Base-by-base conservation (phyloP, 2,329 filamentous ascomycete species). In the Chaetoscypha palmicola region DNA sequence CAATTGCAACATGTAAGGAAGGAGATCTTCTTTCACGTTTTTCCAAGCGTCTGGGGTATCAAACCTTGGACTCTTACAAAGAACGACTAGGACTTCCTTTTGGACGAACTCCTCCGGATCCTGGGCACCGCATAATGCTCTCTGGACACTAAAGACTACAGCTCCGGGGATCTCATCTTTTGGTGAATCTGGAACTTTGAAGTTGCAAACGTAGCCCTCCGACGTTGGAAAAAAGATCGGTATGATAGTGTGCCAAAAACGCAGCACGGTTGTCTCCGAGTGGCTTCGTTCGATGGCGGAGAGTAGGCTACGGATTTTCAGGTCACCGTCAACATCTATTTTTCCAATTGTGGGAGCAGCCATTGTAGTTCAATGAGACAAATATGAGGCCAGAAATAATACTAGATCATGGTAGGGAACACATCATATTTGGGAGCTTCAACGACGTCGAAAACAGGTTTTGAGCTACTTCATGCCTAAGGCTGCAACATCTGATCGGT, bases 1-100 rank as follows among this genome's bases (percentile, higher is more conserved):
- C 10, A 41, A 14, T 14, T 33, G 17, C 19, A 41, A 33, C 38
- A 41, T 41, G 24, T 41, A 41, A n/a, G 38, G 38, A 16, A 9
- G 12, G 9, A 41, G 8, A 22, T 41, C 38, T 9, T 41, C 28
- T 22, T 32, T 33, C 11, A 19, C 17, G 17, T 21, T 22, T 7
- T 21, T 19, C 38, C 38, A 41, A 16, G 4, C 23, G 19, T 41
- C 38, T 9, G 38, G 38, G n/a, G 21, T 23, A 33, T 41, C 38
- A 21, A 22, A 19, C 19, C 12, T 12, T 3, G 38, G 14, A 22
- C 20, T 12, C 30, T 33, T 33, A 11, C 38, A 41, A 11, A 41
- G 10, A 11, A 41, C 2, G 17, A 33, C 30, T 10, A 41, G 4
- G 2, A 41, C 33, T 7, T 41, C 38, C 16, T 41, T 41, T 19